Evolutionary conservation across 2,329 filamentous ascomycete genomes (phyloP).

Genomic region (Diaporthe eres): DNA sequence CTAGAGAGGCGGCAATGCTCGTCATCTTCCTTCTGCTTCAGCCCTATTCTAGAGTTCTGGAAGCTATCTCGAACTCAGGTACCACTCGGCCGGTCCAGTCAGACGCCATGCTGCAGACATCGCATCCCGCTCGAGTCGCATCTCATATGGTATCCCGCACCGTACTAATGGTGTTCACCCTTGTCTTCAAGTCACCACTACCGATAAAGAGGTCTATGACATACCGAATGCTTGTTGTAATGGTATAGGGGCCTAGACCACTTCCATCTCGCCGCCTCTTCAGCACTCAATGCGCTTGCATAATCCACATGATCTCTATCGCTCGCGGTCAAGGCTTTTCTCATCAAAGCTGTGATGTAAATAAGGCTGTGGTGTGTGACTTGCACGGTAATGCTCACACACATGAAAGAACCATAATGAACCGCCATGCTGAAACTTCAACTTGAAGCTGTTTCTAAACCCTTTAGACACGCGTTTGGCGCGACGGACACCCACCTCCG

Average conservation of each 20-base stretch:
- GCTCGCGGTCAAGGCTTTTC: not conserved
- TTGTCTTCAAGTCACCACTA: too few relatives aligned
- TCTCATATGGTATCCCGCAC: not conserved
- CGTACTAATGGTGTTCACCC: not conserved
- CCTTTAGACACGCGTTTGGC: conserved; percentile 12
- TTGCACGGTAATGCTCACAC: not conserved
- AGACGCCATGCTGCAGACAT: not conserved
- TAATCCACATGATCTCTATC: not conserved
- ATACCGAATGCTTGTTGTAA: too few relatives aligned
- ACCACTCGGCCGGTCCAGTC: not conserved
- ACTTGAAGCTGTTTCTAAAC: conserved; percentile 26
- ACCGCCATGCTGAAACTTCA: conserved; percentile 7
- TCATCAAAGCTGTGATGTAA: not conserved
- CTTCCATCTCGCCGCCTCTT: not conserved
- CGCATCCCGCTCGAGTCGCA: not conserved
- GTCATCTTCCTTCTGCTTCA: not conserved
- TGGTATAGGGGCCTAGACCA: not conserved
- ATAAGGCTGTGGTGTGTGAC: not conserved
- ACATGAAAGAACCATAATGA: not conserved
- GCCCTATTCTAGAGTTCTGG: not conserved
- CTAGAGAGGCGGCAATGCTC: not conserved
- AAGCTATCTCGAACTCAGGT: not conserved
- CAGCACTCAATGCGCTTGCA: not conserved
- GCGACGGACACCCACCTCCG: not conserved
- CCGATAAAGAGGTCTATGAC: not conserved